Base-by-base conservation (phyloP, 345 rosid genomes). In the Cardamine resedifolia region DNA sequence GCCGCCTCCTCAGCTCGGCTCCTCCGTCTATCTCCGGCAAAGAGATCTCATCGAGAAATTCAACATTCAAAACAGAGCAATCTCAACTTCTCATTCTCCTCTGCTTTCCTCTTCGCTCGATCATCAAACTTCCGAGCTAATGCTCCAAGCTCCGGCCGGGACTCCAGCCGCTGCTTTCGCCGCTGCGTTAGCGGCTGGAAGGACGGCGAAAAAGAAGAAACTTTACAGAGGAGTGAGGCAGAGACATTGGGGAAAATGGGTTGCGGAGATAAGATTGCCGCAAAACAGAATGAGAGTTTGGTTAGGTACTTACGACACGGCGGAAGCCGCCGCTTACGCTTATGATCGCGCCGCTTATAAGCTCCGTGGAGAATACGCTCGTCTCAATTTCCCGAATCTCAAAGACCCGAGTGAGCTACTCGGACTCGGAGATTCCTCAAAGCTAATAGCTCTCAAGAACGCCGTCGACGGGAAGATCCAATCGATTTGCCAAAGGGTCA, bases 161-260 rank as follows among this genome's bases (percentile, higher is more conserved):
- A 2, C 33, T 38, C 53, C 72, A 26, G 55, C 72, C 31, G 48
- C 62, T 0, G 80, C 80, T n/a, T 70, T 41, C 67, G 67, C 72
- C 11, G 63, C 76, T 1, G 76, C 71, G 5, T 69, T 76, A 24
- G 79, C 65, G n/a, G 75, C 75, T 1, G 67, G 48, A 10, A 66
- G 76, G 57, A 34, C 64, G 44, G 19, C 36, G 64, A 65, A 71
- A 59, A 91, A 75, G 87, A 88, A 86, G 86, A 95, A 95, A 71
- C 84, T 88, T 21, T 95, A 95, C 90, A 82, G 97, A 68, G 99
- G 99, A 72, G 99, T 95, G 73, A 88, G 99, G 68, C 99, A 95
- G 87, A 86, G 99, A 71, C 98, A 90, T 51, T 88, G 98, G 98
- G 99, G 99, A 4, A 95, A 91, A 83, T 95, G 99, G 99, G 99